phyloP scores from a whole-genome alignment of 306 rosid genomes.

The Prunus mongolica region DNA sequence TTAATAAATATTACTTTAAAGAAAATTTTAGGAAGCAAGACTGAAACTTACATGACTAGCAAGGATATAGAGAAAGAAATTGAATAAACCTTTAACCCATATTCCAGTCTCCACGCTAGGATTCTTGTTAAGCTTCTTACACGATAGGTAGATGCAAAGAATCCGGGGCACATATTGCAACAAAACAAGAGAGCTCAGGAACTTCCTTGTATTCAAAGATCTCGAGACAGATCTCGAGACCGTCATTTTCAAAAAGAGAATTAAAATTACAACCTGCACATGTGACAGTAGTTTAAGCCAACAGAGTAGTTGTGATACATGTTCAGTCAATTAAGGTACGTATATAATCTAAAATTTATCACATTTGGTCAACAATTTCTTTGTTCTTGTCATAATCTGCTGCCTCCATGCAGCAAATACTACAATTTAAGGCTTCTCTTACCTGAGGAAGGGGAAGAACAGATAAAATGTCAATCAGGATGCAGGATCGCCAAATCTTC shows the following conservation, averaged over 20 bases:
- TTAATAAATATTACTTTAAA: too few species aligned
- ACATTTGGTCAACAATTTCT: background rate
- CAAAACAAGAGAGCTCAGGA: background rate
- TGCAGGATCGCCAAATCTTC: background rate
- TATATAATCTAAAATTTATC: too few species aligned
- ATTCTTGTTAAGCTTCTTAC: background rate
- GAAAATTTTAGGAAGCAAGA: too few species aligned
- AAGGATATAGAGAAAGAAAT: background rate
- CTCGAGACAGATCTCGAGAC: background rate
- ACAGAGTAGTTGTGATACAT: background rate
- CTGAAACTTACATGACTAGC: slow-evolving; percentile 25
- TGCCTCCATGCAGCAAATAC: background rate
- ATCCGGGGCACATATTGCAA: slow-evolving; percentile 6
- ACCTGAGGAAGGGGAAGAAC: slow-evolving; percentile 11
- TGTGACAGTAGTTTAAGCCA: background rate
- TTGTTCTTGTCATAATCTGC: background rate
- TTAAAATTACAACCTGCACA: slow-evolving; percentile 7
- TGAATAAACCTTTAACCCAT: slow-evolving; percentile 17
- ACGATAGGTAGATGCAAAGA: background rate
- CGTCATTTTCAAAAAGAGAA: slow-evolving; percentile 4
- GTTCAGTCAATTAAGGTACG: background rate
- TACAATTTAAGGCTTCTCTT: background rate
- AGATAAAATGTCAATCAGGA: slow-evolving; percentile 1
- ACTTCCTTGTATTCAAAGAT: background rate
- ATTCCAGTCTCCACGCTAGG: background rate